phyloP scores from a whole-genome alignment of 2,329 filamentous ascomycete species.

The Xylaria sp. region DNA sequence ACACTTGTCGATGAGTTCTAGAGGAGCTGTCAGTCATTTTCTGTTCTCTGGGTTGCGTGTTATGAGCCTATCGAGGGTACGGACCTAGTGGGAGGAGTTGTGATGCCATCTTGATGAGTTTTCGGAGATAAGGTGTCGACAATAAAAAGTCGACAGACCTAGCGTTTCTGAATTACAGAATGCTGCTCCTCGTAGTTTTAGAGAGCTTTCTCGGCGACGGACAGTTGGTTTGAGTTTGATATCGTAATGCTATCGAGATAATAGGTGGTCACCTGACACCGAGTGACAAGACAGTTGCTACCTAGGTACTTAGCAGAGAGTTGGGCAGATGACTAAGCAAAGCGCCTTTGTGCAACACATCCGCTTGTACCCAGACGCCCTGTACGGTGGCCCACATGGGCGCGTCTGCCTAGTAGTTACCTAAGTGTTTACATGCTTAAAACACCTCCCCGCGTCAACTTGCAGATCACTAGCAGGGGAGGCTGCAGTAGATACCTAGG shows the following conservation, averaged over 20 bases:
- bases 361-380: too few species aligned
- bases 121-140: neutral
- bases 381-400: neutral
- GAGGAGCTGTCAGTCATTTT: constrained; percentile 28
- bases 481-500: too few species aligned
- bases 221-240: constrained; percentile 8
- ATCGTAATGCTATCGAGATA: neutral
- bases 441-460: neutral
- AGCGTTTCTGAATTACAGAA: neutral
- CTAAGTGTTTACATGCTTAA: neutral
- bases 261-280: too few species aligned
- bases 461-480: constrained; percentile 4
- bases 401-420: constrained; percentile 15
- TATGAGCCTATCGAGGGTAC: constrained; percentile 38
- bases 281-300: neutral
- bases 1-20: constrained; percentile 99
- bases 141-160: neutral
- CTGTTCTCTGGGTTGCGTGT: neutral
- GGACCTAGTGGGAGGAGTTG: constrained; percentile 78
- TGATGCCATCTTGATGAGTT: constrained; percentile 68
- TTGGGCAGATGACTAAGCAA: neutral
- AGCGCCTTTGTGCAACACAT: neutral
- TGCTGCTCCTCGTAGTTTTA: neutral
- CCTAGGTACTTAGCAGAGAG: neutral
- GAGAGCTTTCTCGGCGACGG: neutral